These are phyloP conservation scores for Talaromyces sp. DNA, from an alignment of 2,329 filamentous ascomycete species.

Conservation along the genomic window DNA sequence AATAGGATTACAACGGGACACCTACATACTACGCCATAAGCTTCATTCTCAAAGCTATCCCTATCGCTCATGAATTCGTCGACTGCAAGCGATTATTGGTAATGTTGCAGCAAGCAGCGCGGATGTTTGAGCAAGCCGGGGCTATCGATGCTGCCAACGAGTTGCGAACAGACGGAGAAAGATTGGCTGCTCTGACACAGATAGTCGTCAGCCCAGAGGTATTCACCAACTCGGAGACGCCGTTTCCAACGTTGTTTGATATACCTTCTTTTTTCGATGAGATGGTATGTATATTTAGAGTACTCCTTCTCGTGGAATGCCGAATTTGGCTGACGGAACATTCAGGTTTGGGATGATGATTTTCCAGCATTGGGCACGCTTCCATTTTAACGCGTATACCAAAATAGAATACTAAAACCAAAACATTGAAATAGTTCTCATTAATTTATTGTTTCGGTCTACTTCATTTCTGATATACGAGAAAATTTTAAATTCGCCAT, in stretches of 20 bases:
- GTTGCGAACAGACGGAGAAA: background rate
- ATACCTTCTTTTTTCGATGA: slow-evolving; percentile 2
- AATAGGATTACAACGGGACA: slow-evolving; percentile 2
- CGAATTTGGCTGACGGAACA: background rate
- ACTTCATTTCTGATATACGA: background rate
- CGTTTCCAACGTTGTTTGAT: background rate
- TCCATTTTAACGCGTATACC: background rate
- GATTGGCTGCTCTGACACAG: background rate
- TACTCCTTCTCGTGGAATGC: background rate
- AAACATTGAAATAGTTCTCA: background rate
- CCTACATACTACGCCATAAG: slow-evolving; percentile 6
- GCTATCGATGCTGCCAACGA: background rate
- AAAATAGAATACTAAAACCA: background rate
- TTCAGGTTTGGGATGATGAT: background rate
- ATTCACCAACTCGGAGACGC: background rate
- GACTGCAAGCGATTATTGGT: background rate
- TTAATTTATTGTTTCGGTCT: background rate
- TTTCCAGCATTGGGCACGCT: slow-evolving; percentile 1
- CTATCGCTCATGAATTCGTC: background rate
- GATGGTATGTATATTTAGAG: background rate
- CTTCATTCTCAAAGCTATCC: slow-evolving; percentile 5
- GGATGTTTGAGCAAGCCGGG: slow-evolving; percentile 8
- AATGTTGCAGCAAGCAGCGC: background rate
- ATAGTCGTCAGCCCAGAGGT: background rate
- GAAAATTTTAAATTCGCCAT: background rate